These are phyloP conservation scores for Leishmania gerbilli DNA, from an alignment of 208 protist genomes.

Conservation along the genomic window DNA sequence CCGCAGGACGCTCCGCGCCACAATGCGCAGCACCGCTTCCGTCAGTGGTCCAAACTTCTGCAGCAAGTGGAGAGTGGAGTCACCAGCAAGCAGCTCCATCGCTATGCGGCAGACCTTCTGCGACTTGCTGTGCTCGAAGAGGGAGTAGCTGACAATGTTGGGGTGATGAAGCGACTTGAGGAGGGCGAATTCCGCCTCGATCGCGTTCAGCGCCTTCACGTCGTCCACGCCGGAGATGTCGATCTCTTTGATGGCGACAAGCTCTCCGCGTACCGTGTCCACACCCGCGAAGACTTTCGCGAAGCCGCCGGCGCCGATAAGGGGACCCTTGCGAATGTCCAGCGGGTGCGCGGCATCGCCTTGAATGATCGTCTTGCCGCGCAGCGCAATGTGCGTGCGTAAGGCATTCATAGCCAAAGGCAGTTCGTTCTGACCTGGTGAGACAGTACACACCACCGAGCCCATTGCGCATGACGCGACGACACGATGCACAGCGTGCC, in stretches of 20 bases:
- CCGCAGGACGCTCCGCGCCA: conserved; percentile 67
- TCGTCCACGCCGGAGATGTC: conserved; percentile 78
- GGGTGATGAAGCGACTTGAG: conserved; percentile 83
- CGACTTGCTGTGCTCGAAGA: conserved; percentile 87
- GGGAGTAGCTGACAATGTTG: conserved; percentile 88
- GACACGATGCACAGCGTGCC: conserved; percentile 26
- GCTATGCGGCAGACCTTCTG: conserved; percentile 89
- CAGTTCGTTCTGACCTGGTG: conserved; percentile 46
- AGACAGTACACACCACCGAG: conserved; percentile 24
- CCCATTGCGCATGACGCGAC: conserved; percentile 34
- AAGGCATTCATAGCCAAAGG: conserved; percentile 55
- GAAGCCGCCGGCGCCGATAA: conserved; percentile 88
- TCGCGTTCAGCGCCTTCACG: conserved; percentile 59
- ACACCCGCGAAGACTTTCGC: conserved; percentile 84
- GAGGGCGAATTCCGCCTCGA: conserved; percentile 87
- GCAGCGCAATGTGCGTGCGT: conserved; percentile 55
- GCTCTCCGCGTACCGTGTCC: conserved; percentile 77
- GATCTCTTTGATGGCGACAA: conserved; percentile 92
- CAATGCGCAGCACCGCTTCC: conserved; percentile 76
- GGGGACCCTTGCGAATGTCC: conserved; percentile 65
- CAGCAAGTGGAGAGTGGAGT: conserved; percentile 78
- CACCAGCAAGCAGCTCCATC: conserved; percentile 90
- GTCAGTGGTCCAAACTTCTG: conserved; percentile 82
- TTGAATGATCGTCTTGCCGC: conserved; percentile 68
- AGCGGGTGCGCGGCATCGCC: conserved; percentile 62